These are phyloP conservation scores for Candida koratica DNA, from an alignment of 805 yeast species.

Conservation along the genomic window DNA sequence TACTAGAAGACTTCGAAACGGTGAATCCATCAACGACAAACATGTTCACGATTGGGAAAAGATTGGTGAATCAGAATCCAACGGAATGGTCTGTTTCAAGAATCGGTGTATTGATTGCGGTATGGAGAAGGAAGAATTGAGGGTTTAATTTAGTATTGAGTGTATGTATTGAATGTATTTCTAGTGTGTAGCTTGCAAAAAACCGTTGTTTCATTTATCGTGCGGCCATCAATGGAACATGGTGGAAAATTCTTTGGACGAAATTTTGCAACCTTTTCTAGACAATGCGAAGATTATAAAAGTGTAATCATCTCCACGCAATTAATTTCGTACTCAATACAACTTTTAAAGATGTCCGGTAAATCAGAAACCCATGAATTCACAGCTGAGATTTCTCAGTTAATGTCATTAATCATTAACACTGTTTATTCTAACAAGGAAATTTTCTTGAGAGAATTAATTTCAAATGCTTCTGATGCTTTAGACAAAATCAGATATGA, in stretches of 20 bases:
- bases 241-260: constrained; percentile 16
- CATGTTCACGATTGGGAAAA: constrained; percentile 79
- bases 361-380: constrained; percentile 85
- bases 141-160: constrained; percentile 2
- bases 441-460: constrained; percentile 97
- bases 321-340: background rate
- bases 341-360: constrained; percentile 41
- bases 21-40: constrained; percentile 48
- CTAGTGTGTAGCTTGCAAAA: no score
- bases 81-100: constrained; percentile 35
- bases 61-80: constrained; percentile 13
- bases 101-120: constrained; percentile 80
- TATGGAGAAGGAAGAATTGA: constrained; percentile 74
- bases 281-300: constrained; percentile 4
- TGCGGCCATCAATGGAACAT: constrained; percentile 14
- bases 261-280: constrained; percentile 1
- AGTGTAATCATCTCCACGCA: constrained; percentile 6
- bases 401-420: constrained; percentile 99
- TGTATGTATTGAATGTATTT: no score
- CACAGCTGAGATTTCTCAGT: constrained; percentile 99
- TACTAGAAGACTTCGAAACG: constrained; percentile 64
- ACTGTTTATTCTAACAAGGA: constrained; percentile 99
- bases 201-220: background rate
- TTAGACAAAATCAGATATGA: constrained; percentile 97
- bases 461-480: constrained; percentile 99